Evolutionary conservation across 148 eudicot genomes (phyloP).

Genomic region (Nyssa sinensis): DNA sequence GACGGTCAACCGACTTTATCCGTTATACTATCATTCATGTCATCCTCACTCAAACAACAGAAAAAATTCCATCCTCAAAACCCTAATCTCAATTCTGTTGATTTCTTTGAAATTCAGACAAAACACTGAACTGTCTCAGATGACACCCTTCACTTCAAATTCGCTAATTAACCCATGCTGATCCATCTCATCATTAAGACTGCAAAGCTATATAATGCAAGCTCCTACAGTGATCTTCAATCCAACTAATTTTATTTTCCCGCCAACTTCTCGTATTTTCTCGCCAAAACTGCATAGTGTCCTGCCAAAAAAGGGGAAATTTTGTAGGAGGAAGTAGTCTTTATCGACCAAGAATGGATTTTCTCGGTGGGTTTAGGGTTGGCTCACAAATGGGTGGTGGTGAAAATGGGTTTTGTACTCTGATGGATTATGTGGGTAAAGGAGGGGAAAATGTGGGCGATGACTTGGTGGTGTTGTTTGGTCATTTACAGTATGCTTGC

Average conservation of each 20-base stretch:
- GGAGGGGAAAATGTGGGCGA: slow-evolving; percentile 69
- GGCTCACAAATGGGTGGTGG: slow-evolving; percentile 33
- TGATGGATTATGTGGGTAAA: slow-evolving; percentile 70
- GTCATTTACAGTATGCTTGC: slow-evolving; percentile 77
- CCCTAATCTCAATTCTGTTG: background rate
- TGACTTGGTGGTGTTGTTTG: slow-evolving; percentile 69
- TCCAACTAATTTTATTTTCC: slow-evolving; percentile 21
- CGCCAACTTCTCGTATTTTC: slow-evolving; percentile 9
- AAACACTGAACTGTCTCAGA: slow-evolving; percentile 4
- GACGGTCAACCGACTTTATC: background rate
- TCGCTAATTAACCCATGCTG: background rate
- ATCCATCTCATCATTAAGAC: background rate
- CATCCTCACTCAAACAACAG: background rate
- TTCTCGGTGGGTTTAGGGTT: slow-evolving; percentile 35
- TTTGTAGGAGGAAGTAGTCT: background rate
- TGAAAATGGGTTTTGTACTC: slow-evolving; percentile 40
- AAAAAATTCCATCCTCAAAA: too few relatives aligned
- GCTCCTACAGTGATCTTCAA: slow-evolving; percentile 32
- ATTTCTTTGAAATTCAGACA: background rate
- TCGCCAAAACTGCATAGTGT: slow-evolving; percentile 15
- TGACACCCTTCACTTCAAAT: background rate
- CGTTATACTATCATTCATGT: background rate
- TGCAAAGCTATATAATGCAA: slow-evolving; percentile 25
- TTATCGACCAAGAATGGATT: slow-evolving; percentile 40
- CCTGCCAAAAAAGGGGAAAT: slow-evolving; percentile 27